Conservation (phyloP, 441 rosid species). For the Macaranga tanarius region DNA sequence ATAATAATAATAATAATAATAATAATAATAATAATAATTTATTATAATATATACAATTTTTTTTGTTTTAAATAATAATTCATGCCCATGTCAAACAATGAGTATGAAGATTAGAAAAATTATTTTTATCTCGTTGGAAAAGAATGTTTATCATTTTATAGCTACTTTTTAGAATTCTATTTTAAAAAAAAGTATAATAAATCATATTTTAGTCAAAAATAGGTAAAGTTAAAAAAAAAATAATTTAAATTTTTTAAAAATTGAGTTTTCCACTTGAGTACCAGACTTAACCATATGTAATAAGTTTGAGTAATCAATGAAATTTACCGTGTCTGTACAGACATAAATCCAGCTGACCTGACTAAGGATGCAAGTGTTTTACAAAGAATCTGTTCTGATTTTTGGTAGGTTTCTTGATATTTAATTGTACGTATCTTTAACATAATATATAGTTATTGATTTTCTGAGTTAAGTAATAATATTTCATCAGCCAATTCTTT, state of each 20-base stretch:
- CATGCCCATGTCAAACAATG: too few relatives aligned
- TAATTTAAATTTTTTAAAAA: too few relatives aligned
- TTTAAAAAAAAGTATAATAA: too few relatives aligned
- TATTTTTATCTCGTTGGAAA: too few relatives aligned
- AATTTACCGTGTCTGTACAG: not conserved
- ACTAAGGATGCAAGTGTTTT: not conserved
- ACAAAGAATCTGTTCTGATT: not conserved
- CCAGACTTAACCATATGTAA: not conserved
- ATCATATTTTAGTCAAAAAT: too few relatives aligned
- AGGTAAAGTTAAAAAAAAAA: too few relatives aligned
- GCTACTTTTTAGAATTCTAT: not conserved
- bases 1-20: too few relatives aligned
- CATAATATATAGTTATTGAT: not conserved
- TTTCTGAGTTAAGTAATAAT: slow-evolving; percentile 24
- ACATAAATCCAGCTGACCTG: not conserved
- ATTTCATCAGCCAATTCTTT: slow-evolving; percentile 54
- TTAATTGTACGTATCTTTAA: not conserved
- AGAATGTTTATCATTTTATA: too few relatives aligned
- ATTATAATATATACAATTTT: too few relatives aligned
- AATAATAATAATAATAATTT: too few relatives aligned
- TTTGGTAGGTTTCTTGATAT: not conserved
- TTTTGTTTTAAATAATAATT: too few relatives aligned
- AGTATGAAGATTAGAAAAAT: too few relatives aligned
- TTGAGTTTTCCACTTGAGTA: not conserved
- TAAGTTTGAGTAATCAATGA: not conserved